Evolutionary conservation across 768 basidiomycete species (phyloP), one percentile per base, ranked within the genome.

Genomic region (Calocera viscosa): DNA sequence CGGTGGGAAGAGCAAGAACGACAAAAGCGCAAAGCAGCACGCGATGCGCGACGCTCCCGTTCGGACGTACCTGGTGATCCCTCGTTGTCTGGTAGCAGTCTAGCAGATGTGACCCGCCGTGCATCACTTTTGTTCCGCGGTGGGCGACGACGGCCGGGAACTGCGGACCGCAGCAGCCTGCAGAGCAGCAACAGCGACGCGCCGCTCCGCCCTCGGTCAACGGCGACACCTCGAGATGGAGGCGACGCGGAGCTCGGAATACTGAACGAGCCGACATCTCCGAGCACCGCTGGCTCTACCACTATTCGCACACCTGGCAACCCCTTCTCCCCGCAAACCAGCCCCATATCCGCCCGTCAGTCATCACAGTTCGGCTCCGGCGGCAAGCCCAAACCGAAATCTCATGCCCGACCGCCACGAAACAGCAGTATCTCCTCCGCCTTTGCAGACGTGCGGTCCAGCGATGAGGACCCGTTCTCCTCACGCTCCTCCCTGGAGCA

Each of bases 1-100:
- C 82, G 82, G 47, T 92, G 90, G 91, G 90, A 92, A 71, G 77
- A 84, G 53, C 84, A 84, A 41, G 90, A 92, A 72, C 82, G 87
- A 22, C 85, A 85, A 71, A 82, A 88, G 67, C 83, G 90, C 77
- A 91, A 86, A 76, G 81, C 82, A 38, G 86, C 83, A 1, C 82
- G 90, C 66, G 86, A 85, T 66, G 85, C 86, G 1, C 14, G 71
- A 3, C 53, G 53, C 53, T 60, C 53, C 30, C 53, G 53, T 30
- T 11, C 30, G 10, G 53, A 30, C 7, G 7, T 19, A 47, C 16
- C 43, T 7, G 26, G 53, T 10, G 53, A 60, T 32, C 30, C 53
- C 11, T 60, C 53, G 7, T 26, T 60, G 5, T 60, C 53, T 26
- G 53, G 14, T 22, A 26, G 53, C 19, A 60, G 53, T 26, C 53